Base-by-base conservation (phyloP, 257 asterid species). In the Ocimum tenuiflorum region DNA sequence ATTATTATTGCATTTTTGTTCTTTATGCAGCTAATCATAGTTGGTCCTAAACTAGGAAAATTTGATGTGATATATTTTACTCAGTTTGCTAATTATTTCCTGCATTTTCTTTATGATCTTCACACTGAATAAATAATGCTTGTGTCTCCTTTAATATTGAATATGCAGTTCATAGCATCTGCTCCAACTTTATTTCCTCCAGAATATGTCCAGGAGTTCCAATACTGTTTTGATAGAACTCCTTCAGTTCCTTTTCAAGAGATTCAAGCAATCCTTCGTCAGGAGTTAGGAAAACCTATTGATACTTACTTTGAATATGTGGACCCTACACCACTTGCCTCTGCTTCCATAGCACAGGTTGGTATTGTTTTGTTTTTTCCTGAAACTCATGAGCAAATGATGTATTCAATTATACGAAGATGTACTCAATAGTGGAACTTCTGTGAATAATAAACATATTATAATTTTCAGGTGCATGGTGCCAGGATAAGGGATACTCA, bases 281-380 rank as follows among this genome's bases (percentile, higher is more conserved):
- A 84, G 76, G 99, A 92, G 72, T 80, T 92, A 65, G 94, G 97
- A 59, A 73, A 77, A 66, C 91, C 95, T 69, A 84, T 88, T 54
- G 97, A 92, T 75, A 53, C 81, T 18, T 77, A 84, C 43, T 92
- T 90, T 68, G 97, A 92, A 79, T 87, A 75, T 68, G 89, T 92
- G 69, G 99, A 92, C 77, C 97, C 97, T 45, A 81, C 86, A 1
- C 97, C 99, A 52, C 7, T 92, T 71, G 99, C 99, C 33, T 92
- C 97, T 79, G 99, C 99, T n/a, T 92, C 99, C 49, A 82, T 92
- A 67, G 99, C 99, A 52, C 99, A 92, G 97, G 99, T 92, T 73
- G 66, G 58, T 47, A 19, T 36, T 22, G 18, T 39, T 60, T 23
- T 67, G 18, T 24, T 20, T 55, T 38, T 66, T 66, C 42, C 14